Evolutionary conservation across 2,329 filamentous ascomycete species (phyloP).

Genomic region (Botrytis pseudocinerea): DNA sequence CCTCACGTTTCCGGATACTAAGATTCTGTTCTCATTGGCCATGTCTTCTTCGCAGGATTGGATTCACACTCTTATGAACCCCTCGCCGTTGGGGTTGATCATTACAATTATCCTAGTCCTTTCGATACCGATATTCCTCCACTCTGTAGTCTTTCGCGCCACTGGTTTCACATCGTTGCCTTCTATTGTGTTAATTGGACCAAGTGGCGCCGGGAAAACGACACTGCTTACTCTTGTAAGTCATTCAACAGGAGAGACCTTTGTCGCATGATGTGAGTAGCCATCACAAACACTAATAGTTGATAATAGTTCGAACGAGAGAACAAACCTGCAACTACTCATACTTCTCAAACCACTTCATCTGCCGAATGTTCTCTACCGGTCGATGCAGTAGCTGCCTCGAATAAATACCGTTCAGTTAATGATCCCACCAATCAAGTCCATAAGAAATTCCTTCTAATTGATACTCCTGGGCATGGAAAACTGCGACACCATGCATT

Average conservation of each 20-base stretch:
- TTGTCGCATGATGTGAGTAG: conserved; percentile 9
- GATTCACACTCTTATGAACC: conserved; percentile 57
- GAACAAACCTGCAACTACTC: conserved; percentile 45
- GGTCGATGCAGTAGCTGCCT: conserved; percentile 51
- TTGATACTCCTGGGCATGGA: conserved; percentile 93
- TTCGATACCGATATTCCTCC: conserved; percentile 72
- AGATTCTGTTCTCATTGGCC: not conserved
- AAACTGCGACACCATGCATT: conserved; percentile 79
- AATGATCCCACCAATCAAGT: conserved; percentile 60
- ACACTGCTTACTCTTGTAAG: conserved; percentile 75
- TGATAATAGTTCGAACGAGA: conserved; percentile 55
- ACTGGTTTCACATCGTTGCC: conserved; percentile 68
- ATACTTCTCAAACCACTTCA: conserved; percentile 63
- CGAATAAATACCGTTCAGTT: conserved; percentile 63
- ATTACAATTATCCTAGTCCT: conserved; percentile 71
- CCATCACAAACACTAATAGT: conserved; percentile 24
- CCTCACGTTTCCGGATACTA: not conserved
- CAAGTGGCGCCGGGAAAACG: conserved; percentile 84
- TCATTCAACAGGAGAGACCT: not conserved
- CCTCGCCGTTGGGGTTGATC: conserved; percentile 62
- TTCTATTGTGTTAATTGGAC: conserved; percentile 78
- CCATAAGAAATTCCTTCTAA: conserved; percentile 70
- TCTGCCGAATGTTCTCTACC: conserved; percentile 58
- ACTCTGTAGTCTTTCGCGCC: conserved; percentile 67
- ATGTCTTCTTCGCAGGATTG: conserved; percentile 37